phyloP scores from a whole-genome alignment of 2,329 filamentous ascomycete genomes.

The Akanthomyces uredinophilus region DNA sequence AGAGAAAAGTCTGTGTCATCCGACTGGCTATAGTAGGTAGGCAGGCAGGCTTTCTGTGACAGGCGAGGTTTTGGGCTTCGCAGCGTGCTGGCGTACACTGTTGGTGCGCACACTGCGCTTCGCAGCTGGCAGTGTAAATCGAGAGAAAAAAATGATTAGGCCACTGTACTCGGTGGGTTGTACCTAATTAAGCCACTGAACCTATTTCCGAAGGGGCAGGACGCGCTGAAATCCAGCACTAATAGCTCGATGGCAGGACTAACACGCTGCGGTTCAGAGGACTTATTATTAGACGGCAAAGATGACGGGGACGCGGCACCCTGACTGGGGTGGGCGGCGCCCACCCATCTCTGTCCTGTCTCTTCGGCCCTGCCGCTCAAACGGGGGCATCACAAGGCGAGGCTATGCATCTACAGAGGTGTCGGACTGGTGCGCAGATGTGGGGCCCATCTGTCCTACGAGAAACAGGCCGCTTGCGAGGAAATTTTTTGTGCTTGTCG shows the following conservation, averaged over 20 bases:
- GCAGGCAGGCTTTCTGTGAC: not conserved
- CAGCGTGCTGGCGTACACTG: not conserved
- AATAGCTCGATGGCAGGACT: not conserved
- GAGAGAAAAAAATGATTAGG: not conserved
- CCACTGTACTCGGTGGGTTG: too few species aligned
- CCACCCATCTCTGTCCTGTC: not conserved
- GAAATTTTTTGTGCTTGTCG: not conserved
- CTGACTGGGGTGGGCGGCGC: slow-evolving; percentile 7
- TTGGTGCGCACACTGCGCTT: not conserved
- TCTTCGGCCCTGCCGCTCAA: not conserved
- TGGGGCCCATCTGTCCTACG: not conserved
- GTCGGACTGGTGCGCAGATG: not conserved
- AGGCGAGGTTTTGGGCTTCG: not conserved
- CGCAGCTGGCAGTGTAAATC: not conserved
- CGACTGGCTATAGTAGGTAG: not conserved
- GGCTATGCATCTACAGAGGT: slow-evolving; percentile 1
- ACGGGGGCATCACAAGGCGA: not conserved
- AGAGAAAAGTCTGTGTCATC: not conserved
- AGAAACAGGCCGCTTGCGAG: not conserved
- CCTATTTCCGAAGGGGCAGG: not conserved
- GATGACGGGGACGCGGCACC: slow-evolving; percentile 1
- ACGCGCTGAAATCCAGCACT: not conserved
- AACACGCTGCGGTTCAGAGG: not conserved
- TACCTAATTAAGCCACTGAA: not conserved
- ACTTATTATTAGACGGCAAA: not conserved